A percentile compares a stretch with the other conserved stretches of the same genome.
Conservation (phyloP, 2,329 filamentous ascomycete species). For the Ophiostoma triangulosporum region DNA sequence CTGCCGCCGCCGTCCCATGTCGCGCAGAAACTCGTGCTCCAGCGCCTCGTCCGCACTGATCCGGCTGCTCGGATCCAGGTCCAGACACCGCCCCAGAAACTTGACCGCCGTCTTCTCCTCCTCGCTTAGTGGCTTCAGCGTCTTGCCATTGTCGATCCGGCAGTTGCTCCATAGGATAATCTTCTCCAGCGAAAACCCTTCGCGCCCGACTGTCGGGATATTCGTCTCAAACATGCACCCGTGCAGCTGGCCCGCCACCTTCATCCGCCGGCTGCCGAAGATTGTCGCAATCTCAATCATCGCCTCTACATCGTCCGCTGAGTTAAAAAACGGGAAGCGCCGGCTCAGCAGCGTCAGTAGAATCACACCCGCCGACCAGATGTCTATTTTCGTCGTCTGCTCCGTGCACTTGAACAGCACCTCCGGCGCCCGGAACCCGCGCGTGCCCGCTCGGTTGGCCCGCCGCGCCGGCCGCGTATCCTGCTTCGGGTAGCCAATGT, state of each 20-base stretch:
- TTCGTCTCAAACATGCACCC: conserved; percentile 87
- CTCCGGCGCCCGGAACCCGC: conserved; percentile 91
- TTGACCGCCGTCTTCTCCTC: conserved; percentile 62
- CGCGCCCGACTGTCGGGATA: conserved; percentile 76
- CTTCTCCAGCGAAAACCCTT: conserved; percentile 79
- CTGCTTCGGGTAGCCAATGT: conserved; percentile 69
- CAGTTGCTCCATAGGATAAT: conserved; percentile 93
- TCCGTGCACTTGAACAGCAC: conserved; percentile 95
- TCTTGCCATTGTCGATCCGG: conserved; percentile 38
- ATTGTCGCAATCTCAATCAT: conserved; percentile 96
- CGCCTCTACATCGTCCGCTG: conserved; percentile 92
- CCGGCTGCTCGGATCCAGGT: conserved; percentile 59
- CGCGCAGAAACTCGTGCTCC: conserved; percentile 53
- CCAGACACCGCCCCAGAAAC: conserved; percentile 60
- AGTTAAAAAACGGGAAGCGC: conserved; percentile 97
- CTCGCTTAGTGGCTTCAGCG: conserved; percentile 32
- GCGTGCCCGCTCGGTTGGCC: conserved; percentile 86
- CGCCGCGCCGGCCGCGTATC: conserved; percentile 78
- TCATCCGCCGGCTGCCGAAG: conserved; percentile 78
- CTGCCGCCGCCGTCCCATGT: conserved; percentile 13
- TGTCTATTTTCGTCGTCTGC: conserved; percentile 86
- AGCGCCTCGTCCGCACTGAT: conserved; percentile 66
- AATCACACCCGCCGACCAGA: conserved; percentile 97
- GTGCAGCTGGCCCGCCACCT: conserved; percentile 65
- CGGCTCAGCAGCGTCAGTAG: conserved; percentile 85